These are phyloP conservation scores for Malus hybrid DNA, from an alignment of 331 rosid genomes.

Conservation along the genomic window DNA sequence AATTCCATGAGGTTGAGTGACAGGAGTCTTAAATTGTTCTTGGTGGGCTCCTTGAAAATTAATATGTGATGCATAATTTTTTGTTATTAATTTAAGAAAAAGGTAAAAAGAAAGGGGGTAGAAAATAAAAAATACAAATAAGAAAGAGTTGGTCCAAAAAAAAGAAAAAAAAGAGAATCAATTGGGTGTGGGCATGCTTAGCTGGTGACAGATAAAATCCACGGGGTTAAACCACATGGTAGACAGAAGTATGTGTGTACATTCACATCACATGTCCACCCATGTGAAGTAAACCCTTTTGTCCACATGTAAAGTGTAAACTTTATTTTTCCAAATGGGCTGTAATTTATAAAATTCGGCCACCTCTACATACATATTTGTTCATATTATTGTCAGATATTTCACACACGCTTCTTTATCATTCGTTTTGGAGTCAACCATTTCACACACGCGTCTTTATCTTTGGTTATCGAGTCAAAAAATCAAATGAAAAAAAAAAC, in stretches of 20 bases:
- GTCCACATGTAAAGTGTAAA: conserved; percentile 55
- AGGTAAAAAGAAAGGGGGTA: neutral
- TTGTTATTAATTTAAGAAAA: neutral
- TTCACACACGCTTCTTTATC: too few species aligned
- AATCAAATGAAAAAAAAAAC: too few species aligned
- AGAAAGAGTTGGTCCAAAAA: neutral
- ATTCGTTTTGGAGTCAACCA: too few species aligned
- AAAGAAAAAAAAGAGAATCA: conserved; percentile 15
- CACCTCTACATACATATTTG: neutral
- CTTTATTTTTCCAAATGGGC: conserved; percentile 27
- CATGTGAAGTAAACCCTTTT: conserved; percentile 92
- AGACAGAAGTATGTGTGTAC: conserved; percentile 66
- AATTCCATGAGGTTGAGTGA: conserved; percentile 1
- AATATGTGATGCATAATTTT: conserved; percentile 7
- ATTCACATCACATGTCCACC: conserved; percentile 90
- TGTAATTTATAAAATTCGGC: conserved; percentile 16
- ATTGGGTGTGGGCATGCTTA: conserved; percentile 57
- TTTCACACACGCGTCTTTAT: too few species aligned
- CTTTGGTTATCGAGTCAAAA: too few species aligned
- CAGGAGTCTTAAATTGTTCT: neutral
- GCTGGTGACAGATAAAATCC: conserved; percentile 88
- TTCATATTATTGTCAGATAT: too few species aligned
- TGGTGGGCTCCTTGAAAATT: conserved; percentile 9
- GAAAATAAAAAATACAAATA: neutral
- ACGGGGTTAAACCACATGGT: conserved; percentile 87